phyloP scores from a whole-genome alignment of 2,329 filamentous ascomycete species.

The Byssothecium circinans region DNA sequence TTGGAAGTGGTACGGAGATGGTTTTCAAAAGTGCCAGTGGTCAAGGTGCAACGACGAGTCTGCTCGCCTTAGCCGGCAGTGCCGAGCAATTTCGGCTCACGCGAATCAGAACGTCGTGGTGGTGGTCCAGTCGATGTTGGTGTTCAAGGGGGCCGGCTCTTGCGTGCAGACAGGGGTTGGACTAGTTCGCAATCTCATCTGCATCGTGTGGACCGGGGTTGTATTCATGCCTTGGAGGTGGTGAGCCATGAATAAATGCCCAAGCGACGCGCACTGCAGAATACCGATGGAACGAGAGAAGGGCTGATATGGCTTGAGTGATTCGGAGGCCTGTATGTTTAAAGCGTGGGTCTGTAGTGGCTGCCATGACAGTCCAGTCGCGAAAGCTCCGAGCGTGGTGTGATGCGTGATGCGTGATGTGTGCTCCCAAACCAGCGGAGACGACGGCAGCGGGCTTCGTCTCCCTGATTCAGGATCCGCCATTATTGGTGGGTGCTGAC shows the following conservation, averaged over 20 bases:
- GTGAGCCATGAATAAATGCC: background rate
- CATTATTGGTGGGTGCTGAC: constrained; percentile 16
- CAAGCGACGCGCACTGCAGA: too few species aligned
- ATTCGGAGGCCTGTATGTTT: background rate
- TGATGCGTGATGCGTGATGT: background rate
- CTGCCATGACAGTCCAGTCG: constrained; percentile 7
- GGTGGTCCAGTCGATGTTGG: background rate
- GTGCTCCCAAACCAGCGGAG: constrained; percentile 17
- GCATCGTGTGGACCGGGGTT: constrained; percentile 5
- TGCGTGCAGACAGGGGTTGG: background rate
- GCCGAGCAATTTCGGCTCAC: constrained; percentile 1
- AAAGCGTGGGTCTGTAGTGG: constrained; percentile 5
- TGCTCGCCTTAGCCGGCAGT: background rate
- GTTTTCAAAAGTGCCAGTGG: background rate
- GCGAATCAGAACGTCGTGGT: constrained; percentile 4
- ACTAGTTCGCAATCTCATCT: background rate
- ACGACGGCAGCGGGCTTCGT: constrained; percentile 21
- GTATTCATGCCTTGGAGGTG: constrained; percentile 3
- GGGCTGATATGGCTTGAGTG: background rate
- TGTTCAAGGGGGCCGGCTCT: background rate
- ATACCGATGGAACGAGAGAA: too few species aligned
- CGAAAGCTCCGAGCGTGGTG: constrained; percentile 5
- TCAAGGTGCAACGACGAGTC: background rate
- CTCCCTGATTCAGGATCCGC: constrained; percentile 18
- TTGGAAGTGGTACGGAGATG: too few species aligned